Conservation (phyloP, 164 flowering plant species). For the Tetracentron sinense region DNA sequence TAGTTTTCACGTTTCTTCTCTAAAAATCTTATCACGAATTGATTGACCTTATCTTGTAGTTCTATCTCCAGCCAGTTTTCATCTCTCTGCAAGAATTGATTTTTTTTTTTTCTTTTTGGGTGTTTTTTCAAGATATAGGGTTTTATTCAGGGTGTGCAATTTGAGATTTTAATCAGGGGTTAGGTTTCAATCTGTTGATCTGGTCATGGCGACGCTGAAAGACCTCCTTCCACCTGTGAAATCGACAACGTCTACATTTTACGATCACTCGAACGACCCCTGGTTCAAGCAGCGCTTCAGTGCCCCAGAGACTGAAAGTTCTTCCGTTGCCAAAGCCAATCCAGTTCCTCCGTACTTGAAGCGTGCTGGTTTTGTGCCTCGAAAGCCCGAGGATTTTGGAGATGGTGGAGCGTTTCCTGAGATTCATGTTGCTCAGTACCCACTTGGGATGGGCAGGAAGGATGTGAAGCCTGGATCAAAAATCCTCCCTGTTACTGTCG, state of each 20-base stretch:
- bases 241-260: conserved; percentile 29
- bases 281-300: conserved; percentile 76
- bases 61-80: too few relatives aligned
- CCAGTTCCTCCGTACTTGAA: conserved; percentile 63
- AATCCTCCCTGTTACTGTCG: conserved; percentile 72
- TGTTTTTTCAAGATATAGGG: too few relatives aligned
- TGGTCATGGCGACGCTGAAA: conserved; percentile 54
- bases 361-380: conserved; percentile 67
- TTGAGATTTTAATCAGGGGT: too few relatives aligned
- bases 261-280: conserved; percentile 76
- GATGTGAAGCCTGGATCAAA: conserved; percentile 50
- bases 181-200: too few relatives aligned
- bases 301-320: conserved; percentile 37
- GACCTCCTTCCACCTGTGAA: conserved; percentile 66
- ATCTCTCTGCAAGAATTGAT: too few relatives aligned
- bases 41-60: too few relatives aligned
- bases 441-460: conserved; percentile 82
- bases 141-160: too few relatives aligned
- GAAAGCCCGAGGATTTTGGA: conserved; percentile 78
- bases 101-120: too few relatives aligned
- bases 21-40: too few relatives aligned
- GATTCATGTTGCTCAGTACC: conserved; percentile 86
- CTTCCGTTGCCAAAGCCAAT: conserved; percentile 31
- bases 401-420: conserved; percentile 97
- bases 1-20: too few relatives aligned